Conservation (phyloP, 108 stramenopile genomes). For the Cylindrotheca fusiformis region DNA sequence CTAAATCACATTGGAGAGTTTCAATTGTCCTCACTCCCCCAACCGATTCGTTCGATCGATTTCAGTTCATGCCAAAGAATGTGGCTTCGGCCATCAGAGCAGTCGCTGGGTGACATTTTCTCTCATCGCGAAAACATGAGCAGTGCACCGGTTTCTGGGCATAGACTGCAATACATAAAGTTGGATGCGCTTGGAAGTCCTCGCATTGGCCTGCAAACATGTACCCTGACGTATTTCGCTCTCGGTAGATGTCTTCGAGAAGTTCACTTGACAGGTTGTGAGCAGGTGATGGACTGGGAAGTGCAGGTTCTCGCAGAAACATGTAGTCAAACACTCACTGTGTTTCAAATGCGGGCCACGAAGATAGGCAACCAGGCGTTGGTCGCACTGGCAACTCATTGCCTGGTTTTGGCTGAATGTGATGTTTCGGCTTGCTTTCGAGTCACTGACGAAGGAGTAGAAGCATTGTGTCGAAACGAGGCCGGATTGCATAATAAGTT, state of each 20-base stretch:
- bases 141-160: slow-evolving; percentile 4
- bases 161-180: slow-evolving; percentile 3
- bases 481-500: neutral
- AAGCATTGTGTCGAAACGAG: slow-evolving; percentile 12
- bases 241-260: slow-evolving; percentile 25
- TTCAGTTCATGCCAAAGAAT: slow-evolving; percentile 12
- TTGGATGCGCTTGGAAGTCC: slow-evolving; percentile 18
- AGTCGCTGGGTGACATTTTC: slow-evolving; percentile 6
- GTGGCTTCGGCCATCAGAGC: too few relatives aligned
- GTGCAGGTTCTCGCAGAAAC: slow-evolving; percentile 24
- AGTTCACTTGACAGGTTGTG: slow-evolving; percentile 32
- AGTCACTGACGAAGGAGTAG: slow-evolving; percentile 24
- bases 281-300: slow-evolving; percentile 26
- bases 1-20: slow-evolving; percentile 10
- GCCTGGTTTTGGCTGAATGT: slow-evolving; percentile 15
- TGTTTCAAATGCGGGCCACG: slow-evolving; percentile 28
- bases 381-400: slow-evolving; percentile 22
- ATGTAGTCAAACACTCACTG: slow-evolving; percentile 27
- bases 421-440: slow-evolving; percentile 37
- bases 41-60: slow-evolving; percentile 15
- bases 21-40: slow-evolving; percentile 5
- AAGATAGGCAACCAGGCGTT: slow-evolving; percentile 25
- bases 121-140: neutral
- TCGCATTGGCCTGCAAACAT: slow-evolving; percentile 12
- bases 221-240: slow-evolving; percentile 23